Conservation (phyloP, 2,329 filamentous ascomycete genomes). For the Alternaria hordeiaustralica region DNA sequence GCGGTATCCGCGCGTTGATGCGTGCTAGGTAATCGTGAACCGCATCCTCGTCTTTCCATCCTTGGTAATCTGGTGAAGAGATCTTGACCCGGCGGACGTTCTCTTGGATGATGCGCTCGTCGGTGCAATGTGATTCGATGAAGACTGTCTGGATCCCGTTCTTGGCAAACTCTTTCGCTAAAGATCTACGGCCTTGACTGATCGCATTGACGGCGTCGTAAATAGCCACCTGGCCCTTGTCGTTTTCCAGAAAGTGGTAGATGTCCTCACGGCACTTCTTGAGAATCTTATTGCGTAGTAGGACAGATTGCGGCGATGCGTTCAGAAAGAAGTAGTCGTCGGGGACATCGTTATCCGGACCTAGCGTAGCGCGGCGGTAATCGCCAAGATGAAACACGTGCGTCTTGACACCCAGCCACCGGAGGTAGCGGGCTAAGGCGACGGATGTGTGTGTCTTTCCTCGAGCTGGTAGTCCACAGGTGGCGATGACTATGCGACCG, state of each 20-base stretch:
- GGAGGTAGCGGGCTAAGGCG: constrained; percentile 89
- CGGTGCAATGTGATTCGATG: constrained; percentile 93
- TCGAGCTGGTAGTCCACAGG: constrained; percentile 91
- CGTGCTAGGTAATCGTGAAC: constrained; percentile 89
- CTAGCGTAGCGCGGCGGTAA: constrained; percentile 90
- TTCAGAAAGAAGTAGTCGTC: constrained; percentile 98
- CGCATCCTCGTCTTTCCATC: constrained; percentile 90
- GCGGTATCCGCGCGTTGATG: constrained; percentile 90
- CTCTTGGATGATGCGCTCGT: constrained; percentile 91
- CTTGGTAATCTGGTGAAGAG: constrained; percentile 93
- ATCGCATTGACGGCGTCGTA: constrained; percentile 98
- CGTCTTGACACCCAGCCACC: constrained; percentile 98
- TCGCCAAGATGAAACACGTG: constrained; percentile 97
- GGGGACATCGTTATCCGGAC: constrained; percentile 81
- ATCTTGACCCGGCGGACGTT: constrained; percentile 98
- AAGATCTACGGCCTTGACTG: constrained; percentile 76
- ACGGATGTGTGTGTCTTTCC: constrained; percentile 99
- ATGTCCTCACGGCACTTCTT: constrained; percentile 98
- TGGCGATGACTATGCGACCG: constrained; percentile 94
- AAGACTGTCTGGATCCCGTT: constrained; percentile 96
- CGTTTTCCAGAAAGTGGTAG: constrained; percentile 92
- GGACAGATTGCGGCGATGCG: constrained; percentile 88
- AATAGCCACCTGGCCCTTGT: constrained; percentile 97
- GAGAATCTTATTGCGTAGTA: constrained; percentile 93
- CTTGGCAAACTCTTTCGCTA: constrained; percentile 97